phyloP scores from a whole-genome alignment of 257 asterid genomes.

The Solanum bulbocastanum region DNA sequence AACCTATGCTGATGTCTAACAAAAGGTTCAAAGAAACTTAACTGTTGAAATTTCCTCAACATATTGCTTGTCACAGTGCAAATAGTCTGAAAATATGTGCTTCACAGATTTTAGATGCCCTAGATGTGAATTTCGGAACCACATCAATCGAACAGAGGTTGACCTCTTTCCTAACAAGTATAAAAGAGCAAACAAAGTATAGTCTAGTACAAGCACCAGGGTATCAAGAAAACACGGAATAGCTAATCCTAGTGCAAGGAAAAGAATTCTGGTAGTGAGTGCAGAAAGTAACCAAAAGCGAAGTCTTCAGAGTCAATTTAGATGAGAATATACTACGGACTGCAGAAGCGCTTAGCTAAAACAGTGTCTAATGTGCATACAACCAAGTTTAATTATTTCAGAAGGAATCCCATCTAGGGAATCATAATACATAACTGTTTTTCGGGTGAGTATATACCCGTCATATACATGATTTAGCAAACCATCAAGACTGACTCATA shows the following conservation, averaged over 20 bases:
- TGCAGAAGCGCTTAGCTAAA: neutral
- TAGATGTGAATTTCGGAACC: neutral
- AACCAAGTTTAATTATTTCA: neutral
- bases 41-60: neutral
- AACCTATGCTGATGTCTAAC: neutral
- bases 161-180: neutral
- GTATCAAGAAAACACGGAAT: neutral
- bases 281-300: neutral
- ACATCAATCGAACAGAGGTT: neutral
- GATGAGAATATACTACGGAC: neutral
- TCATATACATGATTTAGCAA: neutral
- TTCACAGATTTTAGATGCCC: neutral
- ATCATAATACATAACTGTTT: neutral
- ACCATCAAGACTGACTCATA: neutral
- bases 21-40: neutral
- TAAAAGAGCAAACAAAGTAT: neutral
- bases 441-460: neutral
- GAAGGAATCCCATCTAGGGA: neutral
- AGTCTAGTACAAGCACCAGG: neutral
- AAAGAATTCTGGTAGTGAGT: neutral
- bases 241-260: neutral
- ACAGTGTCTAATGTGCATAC: neutral
- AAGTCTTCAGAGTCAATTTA: neutral
- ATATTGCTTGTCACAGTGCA: neutral
- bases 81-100: neutral